Conservation (phyloP, 441 rosid species). For the Flueggea neowawraea region DNA sequence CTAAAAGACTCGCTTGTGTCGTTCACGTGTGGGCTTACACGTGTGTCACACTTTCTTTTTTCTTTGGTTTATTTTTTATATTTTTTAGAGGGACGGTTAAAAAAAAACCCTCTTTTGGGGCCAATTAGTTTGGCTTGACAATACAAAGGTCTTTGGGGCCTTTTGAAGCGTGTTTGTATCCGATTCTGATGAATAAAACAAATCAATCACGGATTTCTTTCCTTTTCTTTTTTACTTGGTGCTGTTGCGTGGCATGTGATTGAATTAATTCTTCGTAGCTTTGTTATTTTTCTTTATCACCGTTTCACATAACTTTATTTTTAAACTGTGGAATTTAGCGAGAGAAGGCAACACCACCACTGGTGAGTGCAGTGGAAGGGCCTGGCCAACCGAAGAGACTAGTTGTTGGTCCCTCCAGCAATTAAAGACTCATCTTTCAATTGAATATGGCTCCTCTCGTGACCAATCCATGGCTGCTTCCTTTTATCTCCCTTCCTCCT, state of each 20-base stretch:
- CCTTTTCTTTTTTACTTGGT: neutral
- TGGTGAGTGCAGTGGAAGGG: no score
- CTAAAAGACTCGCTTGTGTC: no score
- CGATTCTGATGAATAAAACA: conserved; percentile 28
- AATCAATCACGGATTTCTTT: conserved; percentile 10
- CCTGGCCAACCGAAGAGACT: conserved; percentile 20
- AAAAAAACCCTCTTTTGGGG: conserved; percentile 20
- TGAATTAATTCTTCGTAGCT: conserved; percentile 38
- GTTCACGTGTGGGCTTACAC: no score
- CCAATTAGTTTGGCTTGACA: conserved; percentile 26
- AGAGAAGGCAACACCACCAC: conserved; percentile 6
- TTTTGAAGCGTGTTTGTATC: conserved; percentile 38
- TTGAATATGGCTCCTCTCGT: conserved; percentile 24
- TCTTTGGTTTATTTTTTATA: neutral
- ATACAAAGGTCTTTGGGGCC: conserved; percentile 52
- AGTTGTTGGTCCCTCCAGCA: conserved; percentile 43
- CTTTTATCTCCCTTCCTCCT: neutral
- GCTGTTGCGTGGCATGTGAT: conserved; percentile 32
- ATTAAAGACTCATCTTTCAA: conserved; percentile 12
- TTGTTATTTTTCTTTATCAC: conserved; percentile 39
- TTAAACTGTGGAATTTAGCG: conserved; percentile 25
- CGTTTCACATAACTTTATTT: conserved; percentile 4
- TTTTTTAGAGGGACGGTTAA: conserved; percentile 8
- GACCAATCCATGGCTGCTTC: conserved; percentile 20
- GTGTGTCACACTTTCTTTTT: conserved; percentile 18